Base-by-base conservation (phyloP, 805 yeast genomes). In the Pichia kluyveri region DNA sequence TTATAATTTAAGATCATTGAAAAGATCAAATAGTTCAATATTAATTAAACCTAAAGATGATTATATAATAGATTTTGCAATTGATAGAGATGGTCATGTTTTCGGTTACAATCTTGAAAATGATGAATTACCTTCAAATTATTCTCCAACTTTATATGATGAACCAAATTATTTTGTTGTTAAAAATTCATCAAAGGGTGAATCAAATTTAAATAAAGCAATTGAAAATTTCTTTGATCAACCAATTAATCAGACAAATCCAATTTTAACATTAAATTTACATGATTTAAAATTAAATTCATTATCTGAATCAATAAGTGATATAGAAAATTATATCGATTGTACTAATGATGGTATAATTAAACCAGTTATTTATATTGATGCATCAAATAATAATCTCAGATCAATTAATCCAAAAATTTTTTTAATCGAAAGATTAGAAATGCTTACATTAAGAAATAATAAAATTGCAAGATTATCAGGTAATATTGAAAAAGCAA, bases 221-320 rank as follows among this genome's bases (percentile, higher is more conserved):
- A 49, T 55, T 5, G 60, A 62, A 23, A 50, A 47, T 1, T 40
- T 44, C 39, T 50, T 47, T 32, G 53, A 50, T 14, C 42, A 48
- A 11, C 17, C 18, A 17, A 17, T 44, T 4, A 47, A 47, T 27
- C 17, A 43, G 1, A 40, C 38, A 18, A 53, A 73, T 40, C 69
- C 71, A 7, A 52, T 58, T 9, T 68, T 77, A 1, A 64, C 57
- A n/a, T 64, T 80, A 2, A 62, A 71, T 47, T 55, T 80, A 28
- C 83, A 79, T 45, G 62, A 70, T 15, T 57, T 78, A 60, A 71
- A 69, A 0, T 61, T 80, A 38, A 66, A 63, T 11, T 71, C 71
- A 7, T 59, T 80, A 4, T 85, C 86, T 1, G 79, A 76, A 45
- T 82, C 79, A 52, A 69, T 80, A 30, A 72, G 71, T 44, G 86